These are phyloP conservation scores for Trichoderma reesei DNA, from an alignment of 495 filamentous ascomycete genomes.

Conservation along the genomic window DNA sequence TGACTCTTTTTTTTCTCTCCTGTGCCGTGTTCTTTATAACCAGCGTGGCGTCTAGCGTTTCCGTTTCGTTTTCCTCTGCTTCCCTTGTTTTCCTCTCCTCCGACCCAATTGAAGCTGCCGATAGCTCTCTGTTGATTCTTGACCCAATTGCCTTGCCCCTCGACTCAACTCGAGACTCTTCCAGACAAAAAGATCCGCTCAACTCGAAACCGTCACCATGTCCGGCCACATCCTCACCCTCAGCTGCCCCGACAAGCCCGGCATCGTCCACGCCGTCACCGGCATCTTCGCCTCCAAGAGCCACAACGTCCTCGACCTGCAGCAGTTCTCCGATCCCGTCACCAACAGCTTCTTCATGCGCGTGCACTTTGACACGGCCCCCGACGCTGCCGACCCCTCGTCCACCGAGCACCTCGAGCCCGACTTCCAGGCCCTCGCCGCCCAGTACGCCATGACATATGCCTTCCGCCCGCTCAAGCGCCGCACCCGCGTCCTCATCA, in stretches of 20 bases:
- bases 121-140: not conserved
- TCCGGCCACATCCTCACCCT: conserved; percentile 60
- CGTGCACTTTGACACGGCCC: conserved; percentile 52
- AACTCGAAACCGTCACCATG: not conserved
- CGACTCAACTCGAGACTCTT: not conserved
- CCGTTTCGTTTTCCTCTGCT: not conserved
- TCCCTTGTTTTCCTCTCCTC: not conserved
- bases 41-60: not conserved
- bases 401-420: conserved; percentile 33
- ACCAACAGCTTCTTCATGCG: conserved; percentile 69
- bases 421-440: conserved; percentile 45
- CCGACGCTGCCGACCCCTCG: conserved; percentile 14
- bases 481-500: conserved; percentile 64
- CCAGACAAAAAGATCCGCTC: not conserved
- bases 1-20: not conserved
- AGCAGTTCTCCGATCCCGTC: conserved; percentile 60
- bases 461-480: conserved; percentile 48
- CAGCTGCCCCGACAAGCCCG: conserved; percentile 63
- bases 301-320: conserved; percentile 65
- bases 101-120: not conserved
- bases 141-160: not conserved
- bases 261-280: conserved; percentile 69
- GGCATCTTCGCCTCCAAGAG: conserved; percentile 54
- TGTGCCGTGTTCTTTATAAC: not conserved
- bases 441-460: conserved; percentile 50